These are phyloP conservation scores for Clitopilus hobsonii DNA, from an alignment of 768 basidiomycete species.

Conservation along the genomic window DNA sequence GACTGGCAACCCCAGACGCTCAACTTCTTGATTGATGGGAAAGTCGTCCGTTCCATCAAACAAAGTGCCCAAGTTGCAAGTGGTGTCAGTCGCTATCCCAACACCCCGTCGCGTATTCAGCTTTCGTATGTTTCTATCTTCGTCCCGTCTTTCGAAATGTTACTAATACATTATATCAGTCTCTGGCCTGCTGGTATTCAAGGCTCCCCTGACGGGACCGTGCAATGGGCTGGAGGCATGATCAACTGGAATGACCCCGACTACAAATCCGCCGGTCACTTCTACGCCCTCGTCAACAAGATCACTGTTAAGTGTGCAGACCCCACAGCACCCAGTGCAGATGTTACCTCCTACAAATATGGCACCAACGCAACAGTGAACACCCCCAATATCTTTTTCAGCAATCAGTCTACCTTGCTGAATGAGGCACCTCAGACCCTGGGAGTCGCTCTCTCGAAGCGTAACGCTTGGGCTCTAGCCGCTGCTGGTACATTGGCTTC, in stretches of 20 bases:
- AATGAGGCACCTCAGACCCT: conserved; percentile 32
- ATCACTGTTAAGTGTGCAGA: conserved; percentile 64
- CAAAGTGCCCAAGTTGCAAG: conserved; percentile 50
- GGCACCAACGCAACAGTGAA: conserved; percentile 46
- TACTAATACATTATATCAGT: conserved; percentile 21
- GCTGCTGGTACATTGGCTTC: conserved; percentile 15
- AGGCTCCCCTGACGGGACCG: conserved; percentile 56
- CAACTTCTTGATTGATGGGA: conserved; percentile 67
- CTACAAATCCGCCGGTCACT: conserved; percentile 70
- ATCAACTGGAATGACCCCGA: conserved; percentile 81
- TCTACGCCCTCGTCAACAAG: conserved; percentile 59
- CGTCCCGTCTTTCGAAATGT: background rate
- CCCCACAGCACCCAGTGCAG: conserved; percentile 31
- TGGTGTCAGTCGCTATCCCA: conserved; percentile 65
- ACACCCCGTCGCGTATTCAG: conserved; percentile 77
- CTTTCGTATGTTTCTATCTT: conserved; percentile 49
- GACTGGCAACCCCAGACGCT: conserved; percentile 74
- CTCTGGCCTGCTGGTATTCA: conserved; percentile 82
- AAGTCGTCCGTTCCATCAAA: conserved; percentile 63
- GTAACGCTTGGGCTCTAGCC: conserved; percentile 19
- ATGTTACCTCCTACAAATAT: conserved; percentile 64
- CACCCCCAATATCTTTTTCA: conserved; percentile 51
- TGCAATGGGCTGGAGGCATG: conserved; percentile 76
- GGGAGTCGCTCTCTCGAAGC: conserved; percentile 4
- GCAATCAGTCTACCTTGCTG: conserved; percentile 53